phyloP scores from a whole-genome alignment of 306 rosid species.

The Lupinus albus region DNA sequence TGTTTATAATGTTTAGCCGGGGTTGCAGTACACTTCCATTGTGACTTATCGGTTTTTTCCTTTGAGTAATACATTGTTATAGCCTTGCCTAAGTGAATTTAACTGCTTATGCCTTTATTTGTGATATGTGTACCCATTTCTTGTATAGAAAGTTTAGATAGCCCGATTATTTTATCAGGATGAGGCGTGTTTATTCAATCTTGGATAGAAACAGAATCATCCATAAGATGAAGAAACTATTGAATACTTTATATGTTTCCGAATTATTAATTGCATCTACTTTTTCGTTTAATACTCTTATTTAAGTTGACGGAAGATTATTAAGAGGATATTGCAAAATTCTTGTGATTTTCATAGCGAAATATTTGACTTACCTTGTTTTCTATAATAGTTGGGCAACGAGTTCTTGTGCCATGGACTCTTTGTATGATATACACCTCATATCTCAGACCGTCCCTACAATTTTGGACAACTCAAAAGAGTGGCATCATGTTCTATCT shows the following conservation, averaged over 20 bases:
- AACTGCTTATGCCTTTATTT: constrained; percentile 2
- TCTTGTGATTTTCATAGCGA: neutral
- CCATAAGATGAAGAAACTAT: neutral
- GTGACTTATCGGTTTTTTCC: neutral
- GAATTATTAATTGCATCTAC: neutral
- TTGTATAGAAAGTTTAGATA: neutral
- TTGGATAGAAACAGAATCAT: too few relatives aligned
- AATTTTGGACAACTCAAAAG: constrained; percentile 84
- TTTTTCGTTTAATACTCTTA: neutral
- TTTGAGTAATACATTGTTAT: neutral
- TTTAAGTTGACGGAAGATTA: neutral
- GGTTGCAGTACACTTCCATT: too few relatives aligned
- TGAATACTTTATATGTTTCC: too few relatives aligned
- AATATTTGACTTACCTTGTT: constrained; percentile 36
- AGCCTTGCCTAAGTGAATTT: neutral
- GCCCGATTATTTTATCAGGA: neutral
- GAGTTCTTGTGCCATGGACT: constrained; percentile 85
- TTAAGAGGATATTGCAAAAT: neutral
- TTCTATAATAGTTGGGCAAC: constrained; percentile 70
- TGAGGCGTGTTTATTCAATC: neutral
- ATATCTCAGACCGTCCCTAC: constrained; percentile 77
- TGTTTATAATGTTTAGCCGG: too few relatives aligned
- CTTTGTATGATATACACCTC: constrained; percentile 72
- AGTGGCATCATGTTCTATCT: constrained; percentile 71
- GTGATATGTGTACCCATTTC: neutral